phyloP scores from a whole-genome alignment of 257 asterid species.

The Avicennia marina region DNA sequence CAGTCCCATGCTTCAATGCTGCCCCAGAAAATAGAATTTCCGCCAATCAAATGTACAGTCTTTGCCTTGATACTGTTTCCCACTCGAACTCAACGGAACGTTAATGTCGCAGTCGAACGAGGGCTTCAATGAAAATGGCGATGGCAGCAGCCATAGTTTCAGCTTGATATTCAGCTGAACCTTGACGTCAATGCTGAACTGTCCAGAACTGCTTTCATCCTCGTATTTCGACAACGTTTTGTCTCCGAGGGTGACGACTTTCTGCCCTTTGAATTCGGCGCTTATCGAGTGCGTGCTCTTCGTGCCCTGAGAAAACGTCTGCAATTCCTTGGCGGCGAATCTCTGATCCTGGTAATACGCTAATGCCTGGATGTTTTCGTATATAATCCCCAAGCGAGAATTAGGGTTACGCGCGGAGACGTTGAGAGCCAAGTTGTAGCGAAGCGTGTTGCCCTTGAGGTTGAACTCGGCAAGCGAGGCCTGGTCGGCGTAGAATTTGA shows the following conservation, averaged over 20 bases:
- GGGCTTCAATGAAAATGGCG: conserved; percentile 34
- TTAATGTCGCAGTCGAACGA: conserved; percentile 42
- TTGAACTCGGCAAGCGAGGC: conserved; percentile 41
- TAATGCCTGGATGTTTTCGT: conserved; percentile 43
- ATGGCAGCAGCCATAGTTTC: conserved; percentile 28
- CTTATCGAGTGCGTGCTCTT: conserved; percentile 30
- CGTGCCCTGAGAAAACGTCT: conserved; percentile 39
- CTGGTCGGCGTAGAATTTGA: conserved; percentile 33
- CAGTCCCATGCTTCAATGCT: too few relatives aligned
- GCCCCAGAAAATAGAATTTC: too few relatives aligned
- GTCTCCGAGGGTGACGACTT: conserved; percentile 13
- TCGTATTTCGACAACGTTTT: conserved; percentile 17
- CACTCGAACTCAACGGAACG: conserved; percentile 36
- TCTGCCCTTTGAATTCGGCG: conserved; percentile 32
- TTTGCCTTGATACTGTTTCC: conserved; percentile 24
- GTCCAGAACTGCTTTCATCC: conserved; percentile 22
- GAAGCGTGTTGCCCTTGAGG: conserved; percentile 27
- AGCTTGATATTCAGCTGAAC: conserved; percentile 30
- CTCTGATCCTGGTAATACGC: conserved; percentile 38
- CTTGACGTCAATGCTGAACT: conserved; percentile 34
- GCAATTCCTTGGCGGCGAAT: conserved; percentile 14
- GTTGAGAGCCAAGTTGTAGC: conserved; percentile 39
- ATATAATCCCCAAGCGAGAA: conserved; percentile 41
- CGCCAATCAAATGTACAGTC: conserved; percentile 25
- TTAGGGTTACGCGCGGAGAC: conserved; percentile 51